Base-by-base conservation (phyloP, 2,329 filamentous ascomycete genomes). In the Colletotrichum scovillei region DNA sequence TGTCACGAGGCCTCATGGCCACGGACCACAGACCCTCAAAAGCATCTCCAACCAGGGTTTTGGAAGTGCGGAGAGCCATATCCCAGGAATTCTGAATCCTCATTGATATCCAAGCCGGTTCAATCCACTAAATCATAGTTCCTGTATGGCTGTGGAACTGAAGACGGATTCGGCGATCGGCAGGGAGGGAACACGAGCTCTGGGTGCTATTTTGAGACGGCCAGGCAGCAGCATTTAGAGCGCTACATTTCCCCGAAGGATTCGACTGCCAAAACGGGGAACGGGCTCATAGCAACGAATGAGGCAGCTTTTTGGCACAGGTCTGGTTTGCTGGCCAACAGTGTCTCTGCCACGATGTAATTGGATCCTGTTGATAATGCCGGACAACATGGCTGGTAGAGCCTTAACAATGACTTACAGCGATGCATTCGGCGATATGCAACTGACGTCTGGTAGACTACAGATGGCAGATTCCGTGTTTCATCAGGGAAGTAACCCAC, bases 181-280 rank as follows among this genome's bases (percentile, higher is more conserved):
- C 26, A 49, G 32, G 30, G 46, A 49, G 46, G 49, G 63, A 71
- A 71, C 46, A 71, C 68, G 63, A 71, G 63, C 30, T 62, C 46
- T 19, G n/a, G 56, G 26, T 59, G 62, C 63, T 71, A 71, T 71
- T 71, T 67, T 22, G 56, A 60, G 68, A 46, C 57, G 57, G 11
- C 35, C 49, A 72, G 69, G 64, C 69, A 72, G 64, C 69, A 72
- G 64, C 57, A 68, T 72, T 72, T 68, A 63, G 35, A 53, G 52
- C 58, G 32, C 57, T 56, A 63, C 63, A 8, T 68, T 30, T 12
- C 19, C 35, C 49, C 58, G 35, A 72, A 72, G 69, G 69, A 71
- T 67, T 62, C 19, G 22, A 32, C 22, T 57, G 4, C 57, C 64
- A 56, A 6, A 58, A 68, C 32, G 11, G 57, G 69, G 11, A 68